A percentile compares a stretch with the other conserved stretches of the same genome.
These are phyloP conservation scores for Mucor sp. DNA, from an alignment of 371 early-diverging fungal genomes.

Conservation along the genomic window DNA sequence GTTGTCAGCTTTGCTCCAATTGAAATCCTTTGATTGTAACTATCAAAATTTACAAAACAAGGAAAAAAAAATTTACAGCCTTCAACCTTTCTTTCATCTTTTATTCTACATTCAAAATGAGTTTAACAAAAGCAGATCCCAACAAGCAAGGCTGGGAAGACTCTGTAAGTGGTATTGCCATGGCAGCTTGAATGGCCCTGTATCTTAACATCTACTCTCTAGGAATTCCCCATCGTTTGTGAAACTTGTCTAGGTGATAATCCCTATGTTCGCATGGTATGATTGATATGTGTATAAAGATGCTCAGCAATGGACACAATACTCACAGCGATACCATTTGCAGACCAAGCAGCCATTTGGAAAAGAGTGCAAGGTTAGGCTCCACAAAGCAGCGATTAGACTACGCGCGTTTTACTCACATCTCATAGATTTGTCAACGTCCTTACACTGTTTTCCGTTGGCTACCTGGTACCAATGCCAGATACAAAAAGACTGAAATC, in stretches of 20 bases:
- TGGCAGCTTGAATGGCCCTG: not conserved
- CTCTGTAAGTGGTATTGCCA: constrained; percentile 47
- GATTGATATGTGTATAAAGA: not conserved
- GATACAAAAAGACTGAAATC: constrained; percentile 96
- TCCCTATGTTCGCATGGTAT: constrained; percentile 96
- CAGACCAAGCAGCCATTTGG: constrained; percentile 83
- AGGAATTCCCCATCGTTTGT: constrained; percentile 91
- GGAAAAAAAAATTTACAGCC: not conserved
- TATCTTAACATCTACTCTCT: not conserved
- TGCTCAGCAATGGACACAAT: not conserved
- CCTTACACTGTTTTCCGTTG: constrained; percentile 98
- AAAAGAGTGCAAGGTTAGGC: constrained; percentile 90
- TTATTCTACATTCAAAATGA: constrained; percentile 31
- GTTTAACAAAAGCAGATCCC: constrained; percentile 65
- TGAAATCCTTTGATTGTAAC: not conserved
- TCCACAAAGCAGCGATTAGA: not conserved
- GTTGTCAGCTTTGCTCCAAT: not conserved
- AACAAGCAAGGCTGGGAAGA: constrained; percentile 78
- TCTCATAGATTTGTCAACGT: constrained; percentile 74
- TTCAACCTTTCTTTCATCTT: not conserved
- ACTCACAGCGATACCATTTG: not conserved
- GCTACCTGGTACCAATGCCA: constrained; percentile 93
- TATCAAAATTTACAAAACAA: not conserved
- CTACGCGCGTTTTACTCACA: not conserved
- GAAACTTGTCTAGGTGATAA: constrained; percentile 97